Conservation (phyloP, 176 grass and related monocot genomes). For the Cenchrus purpureus region DNA sequence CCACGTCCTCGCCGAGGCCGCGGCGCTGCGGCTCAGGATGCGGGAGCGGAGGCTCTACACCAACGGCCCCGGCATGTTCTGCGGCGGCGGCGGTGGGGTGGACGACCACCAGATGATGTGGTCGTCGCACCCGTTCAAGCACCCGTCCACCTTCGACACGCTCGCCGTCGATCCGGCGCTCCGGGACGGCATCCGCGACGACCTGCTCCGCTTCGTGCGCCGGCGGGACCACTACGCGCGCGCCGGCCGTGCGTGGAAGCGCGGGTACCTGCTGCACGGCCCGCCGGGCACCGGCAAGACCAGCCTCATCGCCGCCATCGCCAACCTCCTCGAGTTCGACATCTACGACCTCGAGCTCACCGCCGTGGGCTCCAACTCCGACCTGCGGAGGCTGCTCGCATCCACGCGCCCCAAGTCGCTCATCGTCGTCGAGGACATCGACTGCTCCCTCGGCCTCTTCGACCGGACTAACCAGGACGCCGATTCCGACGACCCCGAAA, state of each 20-base stretch:
- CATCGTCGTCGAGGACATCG: constrained; percentile 70
- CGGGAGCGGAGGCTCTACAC: too few relatives aligned
- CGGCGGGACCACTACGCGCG: constrained; percentile 48
- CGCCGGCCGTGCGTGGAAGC: constrained; percentile 66
- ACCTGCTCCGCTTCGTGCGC: too few relatives aligned
- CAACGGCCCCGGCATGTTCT: too few relatives aligned
- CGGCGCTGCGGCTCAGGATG: too few relatives aligned
- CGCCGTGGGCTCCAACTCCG: constrained; percentile 52
- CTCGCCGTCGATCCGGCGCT: too few relatives aligned
- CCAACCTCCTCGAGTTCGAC: constrained; percentile 78
- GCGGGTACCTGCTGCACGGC: constrained; percentile 68
- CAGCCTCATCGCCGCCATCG: constrained; percentile 73
- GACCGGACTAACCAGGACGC: constrained; percentile 3
- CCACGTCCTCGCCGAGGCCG: too few relatives aligned
- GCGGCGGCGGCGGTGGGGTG: too few relatives aligned
- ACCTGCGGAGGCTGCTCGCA: constrained; percentile 57
- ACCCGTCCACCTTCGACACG: too few relatives aligned
- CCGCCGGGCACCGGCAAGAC: constrained; percentile 83
- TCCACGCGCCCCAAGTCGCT: constrained; percentile 62
- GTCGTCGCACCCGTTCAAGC: too few relatives aligned
- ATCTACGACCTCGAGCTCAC: constrained; percentile 81
- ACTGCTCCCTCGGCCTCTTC: constrained; percentile 67
- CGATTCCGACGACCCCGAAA: not conserved
- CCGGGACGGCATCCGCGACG: too few relatives aligned
- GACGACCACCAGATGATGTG: too few relatives aligned